phyloP scores from a whole-genome alignment of 1,284 basidiomycete species.

The Sporisorium iseilematis-ciliati region DNA sequence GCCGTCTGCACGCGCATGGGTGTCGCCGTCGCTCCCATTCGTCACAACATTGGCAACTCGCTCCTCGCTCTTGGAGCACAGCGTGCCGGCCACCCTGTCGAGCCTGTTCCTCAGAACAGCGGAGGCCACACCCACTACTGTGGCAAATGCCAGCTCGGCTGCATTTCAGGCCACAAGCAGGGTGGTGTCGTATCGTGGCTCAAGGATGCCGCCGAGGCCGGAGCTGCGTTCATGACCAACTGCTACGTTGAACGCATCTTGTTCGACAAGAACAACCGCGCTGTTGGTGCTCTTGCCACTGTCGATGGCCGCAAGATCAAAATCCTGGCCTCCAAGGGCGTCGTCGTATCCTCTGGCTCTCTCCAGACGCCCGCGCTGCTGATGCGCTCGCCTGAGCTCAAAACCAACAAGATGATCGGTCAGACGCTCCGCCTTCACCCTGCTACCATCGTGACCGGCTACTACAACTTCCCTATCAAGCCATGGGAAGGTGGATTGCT shows the following conservation, averaged over 20 bases:
- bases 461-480: constrained; percentile 71
- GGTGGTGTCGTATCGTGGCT: constrained; percentile 69
- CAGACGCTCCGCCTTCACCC: constrained; percentile 72
- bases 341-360: constrained; percentile 71
- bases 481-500: constrained; percentile 72
- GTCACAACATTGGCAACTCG: constrained; percentile 70
- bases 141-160: constrained; percentile 71
- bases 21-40: constrained; percentile 65
- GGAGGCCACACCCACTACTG: constrained; percentile 70
- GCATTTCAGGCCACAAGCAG: constrained; percentile 70
- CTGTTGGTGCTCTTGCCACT: constrained; percentile 60
- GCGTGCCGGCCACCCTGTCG: constrained; percentile 67
- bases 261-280: constrained; percentile 64
- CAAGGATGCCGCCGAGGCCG: constrained; percentile 69
- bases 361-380: constrained; percentile 72
- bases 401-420: constrained; percentile 71
- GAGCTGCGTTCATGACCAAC: constrained; percentile 69
- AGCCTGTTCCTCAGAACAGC: constrained; percentile 71
- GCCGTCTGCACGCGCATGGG: constrained; percentile 71
- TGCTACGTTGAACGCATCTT: constrained; percentile 70
- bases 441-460: constrained; percentile 70
- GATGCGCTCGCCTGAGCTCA: constrained; percentile 70
- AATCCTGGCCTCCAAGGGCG: constrained; percentile 68
- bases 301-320: constrained; percentile 63
- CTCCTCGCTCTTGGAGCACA: constrained; percentile 67